Evolutionary conservation across 371 early-diverging fungal genomes (phyloP).

Genomic region (Funneliformis caledonium): DNA sequence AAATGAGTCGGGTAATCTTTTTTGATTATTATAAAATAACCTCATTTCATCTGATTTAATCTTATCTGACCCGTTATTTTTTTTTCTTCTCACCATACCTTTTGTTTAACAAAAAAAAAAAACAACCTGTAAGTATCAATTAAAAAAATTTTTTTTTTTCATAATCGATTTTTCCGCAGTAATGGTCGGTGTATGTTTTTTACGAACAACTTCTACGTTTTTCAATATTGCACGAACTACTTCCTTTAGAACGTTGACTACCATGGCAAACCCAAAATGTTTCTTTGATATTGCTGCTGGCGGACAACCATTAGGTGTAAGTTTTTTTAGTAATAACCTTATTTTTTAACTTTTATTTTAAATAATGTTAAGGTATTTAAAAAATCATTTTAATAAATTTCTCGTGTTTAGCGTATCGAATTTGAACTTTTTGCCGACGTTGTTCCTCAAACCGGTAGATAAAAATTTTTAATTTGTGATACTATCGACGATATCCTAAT

Average conservation of each 20-base stretch:
- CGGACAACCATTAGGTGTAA: neutral
- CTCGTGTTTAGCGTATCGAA: slow-evolving; percentile 27
- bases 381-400: neutral
- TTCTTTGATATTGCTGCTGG: neutral
- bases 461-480: neutral
- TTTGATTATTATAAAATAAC: too few relatives aligned
- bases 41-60: too few relatives aligned
- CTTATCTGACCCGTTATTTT: neutral
- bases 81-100: too few relatives aligned
- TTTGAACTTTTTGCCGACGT: slow-evolving; percentile 57
- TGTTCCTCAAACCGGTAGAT: slow-evolving; percentile 79
- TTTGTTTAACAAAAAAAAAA: neutral
- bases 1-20: too few relatives aligned
- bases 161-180: neutral
- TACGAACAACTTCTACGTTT: neutral
- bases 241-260: slow-evolving; percentile 9
- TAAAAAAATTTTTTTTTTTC: neutral
- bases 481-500: neutral
- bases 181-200: neutral
- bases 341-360: neutral
- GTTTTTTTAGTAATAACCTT: neutral
- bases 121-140: neutral
- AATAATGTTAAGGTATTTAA: neutral
- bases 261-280: slow-evolving; percentile 14
- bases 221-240: neutral